phyloP scores from a whole-genome alignment of 495 filamentous ascomycete genomes.

The Penicillium roqueforti region DNA sequence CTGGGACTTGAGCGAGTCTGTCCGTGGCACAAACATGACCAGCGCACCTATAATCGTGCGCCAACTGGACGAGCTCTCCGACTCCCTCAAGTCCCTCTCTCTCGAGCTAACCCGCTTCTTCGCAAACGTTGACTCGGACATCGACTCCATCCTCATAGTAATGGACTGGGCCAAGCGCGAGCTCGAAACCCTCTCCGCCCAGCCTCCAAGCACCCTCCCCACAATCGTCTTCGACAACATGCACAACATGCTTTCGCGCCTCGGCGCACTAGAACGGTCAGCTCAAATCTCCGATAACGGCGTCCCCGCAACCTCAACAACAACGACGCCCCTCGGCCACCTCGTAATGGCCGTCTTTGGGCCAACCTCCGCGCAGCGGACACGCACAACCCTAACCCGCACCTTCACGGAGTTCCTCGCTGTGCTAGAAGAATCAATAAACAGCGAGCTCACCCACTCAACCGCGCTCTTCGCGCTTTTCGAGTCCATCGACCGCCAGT shows the following conservation, averaged over 20 bases:
- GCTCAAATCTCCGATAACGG: conserved; percentile 39
- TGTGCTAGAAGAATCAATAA: conserved; percentile 85
- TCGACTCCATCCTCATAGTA: conserved; percentile 83
- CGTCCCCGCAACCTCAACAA: conserved; percentile 26
- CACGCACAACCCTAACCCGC: conserved; percentile 71
- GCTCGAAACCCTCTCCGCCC: conserved; percentile 52
- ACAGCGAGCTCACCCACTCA: conserved; percentile 71
- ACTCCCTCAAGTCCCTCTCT: conserved; percentile 74
- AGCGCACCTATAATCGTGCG: conserved; percentile 78
- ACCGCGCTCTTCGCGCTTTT: conserved; percentile 76
- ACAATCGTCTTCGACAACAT: conserved; percentile 71
- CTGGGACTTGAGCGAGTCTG: conserved; percentile 85
- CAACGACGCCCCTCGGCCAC: conserved; percentile 62
- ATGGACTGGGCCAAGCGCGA: conserved; percentile 95
- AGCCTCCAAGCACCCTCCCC: conserved; percentile 53
- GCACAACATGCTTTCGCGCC: conserved; percentile 64
- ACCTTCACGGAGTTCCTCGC: conserved; percentile 83
- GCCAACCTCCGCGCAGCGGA: conserved; percentile 71
- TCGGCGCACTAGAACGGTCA: conserved; percentile 61
- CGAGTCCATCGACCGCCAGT: conserved; percentile 81
- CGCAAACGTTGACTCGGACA: conserved; percentile 84
- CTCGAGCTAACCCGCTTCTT: conserved; percentile 85
- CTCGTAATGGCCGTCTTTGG: conserved; percentile 70
- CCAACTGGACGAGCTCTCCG: conserved; percentile 76
- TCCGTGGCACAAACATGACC: conserved; percentile 85